Evolutionary conservation across 2,329 filamentous ascomycete species (phyloP).

Genomic region (Colletotrichum phormii): DNA sequence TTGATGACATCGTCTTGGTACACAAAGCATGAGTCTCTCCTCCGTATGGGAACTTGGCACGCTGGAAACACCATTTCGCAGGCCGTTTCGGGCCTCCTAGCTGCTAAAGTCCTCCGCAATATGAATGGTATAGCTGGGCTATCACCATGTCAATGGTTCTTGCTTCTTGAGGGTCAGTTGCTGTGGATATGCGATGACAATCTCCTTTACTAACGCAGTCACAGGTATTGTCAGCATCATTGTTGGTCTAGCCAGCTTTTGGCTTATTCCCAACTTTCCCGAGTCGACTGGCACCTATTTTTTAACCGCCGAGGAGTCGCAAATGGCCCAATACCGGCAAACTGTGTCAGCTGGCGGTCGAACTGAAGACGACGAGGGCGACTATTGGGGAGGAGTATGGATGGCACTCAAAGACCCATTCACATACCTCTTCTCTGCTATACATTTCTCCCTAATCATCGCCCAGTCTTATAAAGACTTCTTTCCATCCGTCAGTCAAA

Average conservation of each 20-base stretch:
- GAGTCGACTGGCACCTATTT: conserved; percentile 47
- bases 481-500: conserved; percentile 50
- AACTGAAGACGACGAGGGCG: conserved; percentile 51
- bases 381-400: conserved; percentile 51
- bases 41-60: conserved; percentile 58
- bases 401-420: conserved; percentile 49
- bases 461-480: conserved; percentile 55
- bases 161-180: conserved; percentile 48
- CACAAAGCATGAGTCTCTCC: conserved; percentile 55
- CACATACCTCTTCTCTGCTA: conserved; percentile 50
- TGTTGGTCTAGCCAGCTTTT: conserved; percentile 46
- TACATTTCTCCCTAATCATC: conserved; percentile 58
- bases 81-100: conserved; percentile 55
- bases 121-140: conserved; percentile 52
- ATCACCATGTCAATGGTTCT: conserved; percentile 55
- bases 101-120: conserved; percentile 56
- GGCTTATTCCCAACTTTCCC: conserved; percentile 51
- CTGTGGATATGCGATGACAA: not conserved
- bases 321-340: conserved; percentile 52
- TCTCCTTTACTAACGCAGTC: not conserved
- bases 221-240: conserved; percentile 46
- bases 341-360: conserved; percentile 49
- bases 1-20: conserved; percentile 61
- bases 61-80: conserved; percentile 58
- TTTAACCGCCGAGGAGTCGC: conserved; percentile 51